Evolutionary conservation across 2,329 filamentous ascomycete species (phyloP).

Genomic region (Diaporthe vexans): DNA sequence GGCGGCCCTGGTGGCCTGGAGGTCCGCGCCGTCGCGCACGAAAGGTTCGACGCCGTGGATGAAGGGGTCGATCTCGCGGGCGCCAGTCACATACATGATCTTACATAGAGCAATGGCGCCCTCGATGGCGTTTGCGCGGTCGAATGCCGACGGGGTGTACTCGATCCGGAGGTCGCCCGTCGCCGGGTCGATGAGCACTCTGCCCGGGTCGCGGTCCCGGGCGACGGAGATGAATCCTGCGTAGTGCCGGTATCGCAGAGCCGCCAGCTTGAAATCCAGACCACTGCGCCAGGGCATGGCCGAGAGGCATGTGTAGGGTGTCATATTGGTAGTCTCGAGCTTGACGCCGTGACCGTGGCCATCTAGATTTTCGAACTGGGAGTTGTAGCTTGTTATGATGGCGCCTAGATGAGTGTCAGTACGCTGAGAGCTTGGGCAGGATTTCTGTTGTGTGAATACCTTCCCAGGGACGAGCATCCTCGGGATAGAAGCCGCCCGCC

Average conservation of each 20-base stretch:
- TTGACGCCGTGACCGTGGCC: constrained; percentile 85
- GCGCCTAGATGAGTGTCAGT: constrained; percentile 64
- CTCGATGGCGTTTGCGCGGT: constrained; percentile 79
- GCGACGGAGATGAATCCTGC: constrained; percentile 80
- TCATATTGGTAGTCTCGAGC: constrained; percentile 82
- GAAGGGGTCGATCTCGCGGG: constrained; percentile 80
- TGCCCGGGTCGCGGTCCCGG: constrained; percentile 82
- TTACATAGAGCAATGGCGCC: constrained; percentile 80
- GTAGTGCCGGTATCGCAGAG: constrained; percentile 77
- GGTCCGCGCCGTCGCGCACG: constrained; percentile 52
- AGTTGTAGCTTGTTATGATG: constrained; percentile 84
- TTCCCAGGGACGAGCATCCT: constrained; percentile 80
- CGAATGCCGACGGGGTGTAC: constrained; percentile 80
- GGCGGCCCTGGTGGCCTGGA: constrained; percentile 31
- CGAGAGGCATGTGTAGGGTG: constrained; percentile 75
- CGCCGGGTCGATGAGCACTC: constrained; percentile 78
- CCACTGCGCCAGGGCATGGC: constrained; percentile 77
- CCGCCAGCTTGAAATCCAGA: constrained; percentile 79
- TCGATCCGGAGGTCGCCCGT: constrained; percentile 76
- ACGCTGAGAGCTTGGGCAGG: not conserved
- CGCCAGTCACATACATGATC: constrained; percentile 83
- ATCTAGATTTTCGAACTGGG: constrained; percentile 85
- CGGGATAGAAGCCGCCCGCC: constrained; percentile 73
- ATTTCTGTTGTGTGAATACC: constrained; percentile 49
- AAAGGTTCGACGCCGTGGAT: constrained; percentile 77